Percentiles rank a stretch among this genome's conserved stretches.
phyloP scores from a whole-genome alignment of 306 rosid genomes.

The Prunus persica region DNA sequence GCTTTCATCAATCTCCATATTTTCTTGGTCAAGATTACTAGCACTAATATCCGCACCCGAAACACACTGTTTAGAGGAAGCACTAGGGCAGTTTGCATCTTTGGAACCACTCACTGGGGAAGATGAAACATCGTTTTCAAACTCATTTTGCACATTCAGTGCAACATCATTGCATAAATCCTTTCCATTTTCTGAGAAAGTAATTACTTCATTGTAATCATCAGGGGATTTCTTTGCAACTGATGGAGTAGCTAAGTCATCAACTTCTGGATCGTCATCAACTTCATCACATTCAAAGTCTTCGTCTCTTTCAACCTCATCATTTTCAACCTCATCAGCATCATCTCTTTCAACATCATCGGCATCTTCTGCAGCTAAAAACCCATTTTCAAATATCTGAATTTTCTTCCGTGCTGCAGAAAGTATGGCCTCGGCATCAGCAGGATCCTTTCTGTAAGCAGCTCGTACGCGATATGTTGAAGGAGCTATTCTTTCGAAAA shows the following conservation, averaged over 20 bases:
- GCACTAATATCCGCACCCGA: constrained; percentile 35
- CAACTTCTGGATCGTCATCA: constrained; percentile 95
- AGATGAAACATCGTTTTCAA: constrained; percentile 46
- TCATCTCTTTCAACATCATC: constrained; percentile 91
- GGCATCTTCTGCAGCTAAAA: constrained; percentile 79
- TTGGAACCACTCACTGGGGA: constrained; percentile 54
- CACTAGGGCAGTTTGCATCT: constrained; percentile 41
- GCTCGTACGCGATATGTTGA: constrained; percentile 93
- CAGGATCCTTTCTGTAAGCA: constrained; percentile 89
- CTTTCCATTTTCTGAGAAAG: constrained; percentile 51
- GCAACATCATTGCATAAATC: constrained; percentile 43
- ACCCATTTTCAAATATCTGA: constrained; percentile 91
- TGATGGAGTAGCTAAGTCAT: constrained; percentile 62
- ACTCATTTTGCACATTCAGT: constrained; percentile 46
- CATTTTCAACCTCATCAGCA: constrained; percentile 90
- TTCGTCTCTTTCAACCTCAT: constrained; percentile 92
- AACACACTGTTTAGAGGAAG: constrained; percentile 37
- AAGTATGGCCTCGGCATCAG: constrained; percentile 84
- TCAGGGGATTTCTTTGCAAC: constrained; percentile 44
- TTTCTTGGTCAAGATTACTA: constrained; percentile 56
- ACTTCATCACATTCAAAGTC: constrained; percentile 94
- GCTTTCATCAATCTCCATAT: constrained; percentile 97
- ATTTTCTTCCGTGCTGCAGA: constrained; percentile 93
- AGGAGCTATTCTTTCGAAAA: constrained; percentile 98
- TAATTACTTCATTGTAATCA: constrained; percentile 40